These are phyloP conservation scores for Arachis monticola DNA, from an alignment of 331 rosid species.

Conservation along the genomic window DNA sequence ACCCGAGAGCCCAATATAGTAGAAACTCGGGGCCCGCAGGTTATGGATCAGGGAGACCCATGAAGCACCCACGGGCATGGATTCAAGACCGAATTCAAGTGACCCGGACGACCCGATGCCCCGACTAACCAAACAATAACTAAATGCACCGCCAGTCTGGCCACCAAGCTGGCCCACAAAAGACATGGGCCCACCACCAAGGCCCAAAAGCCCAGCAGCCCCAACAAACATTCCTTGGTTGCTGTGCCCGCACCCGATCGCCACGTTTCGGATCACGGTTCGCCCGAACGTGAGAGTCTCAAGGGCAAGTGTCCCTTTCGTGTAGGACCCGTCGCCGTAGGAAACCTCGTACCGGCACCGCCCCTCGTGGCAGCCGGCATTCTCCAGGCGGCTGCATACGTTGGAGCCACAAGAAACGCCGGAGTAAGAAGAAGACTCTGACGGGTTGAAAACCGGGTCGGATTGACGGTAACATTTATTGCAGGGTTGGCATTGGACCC, in stretches of 20 bases:
- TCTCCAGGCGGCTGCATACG: slow-evolving; percentile 76
- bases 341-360: slow-evolving; percentile 83
- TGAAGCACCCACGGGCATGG: slow-evolving; percentile 87
- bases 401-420: slow-evolving; percentile 77
- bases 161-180: slow-evolving; percentile 92
- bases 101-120: slow-evolving; percentile 61
- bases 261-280: slow-evolving; percentile 66
- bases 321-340: slow-evolving; percentile 93
- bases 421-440: slow-evolving; percentile 63
- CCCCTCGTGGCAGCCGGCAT: slow-evolving; percentile 74
- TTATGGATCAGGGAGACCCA: slow-evolving; percentile 80
- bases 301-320: slow-evolving; percentile 88
- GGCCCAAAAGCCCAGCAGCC: slow-evolving; percentile 92
- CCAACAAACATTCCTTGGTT: slow-evolving; percentile 96
- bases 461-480: slow-evolving; percentile 79
- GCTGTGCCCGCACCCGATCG: slow-evolving; percentile 94
- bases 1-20: slow-evolving; percentile 75
- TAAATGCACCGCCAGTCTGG: slow-evolving; percentile 85
- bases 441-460: slow-evolving; percentile 95
- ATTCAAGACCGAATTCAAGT: slow-evolving; percentile 76
- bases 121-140: slow-evolving; percentile 79
- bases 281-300: slow-evolving; percentile 83
- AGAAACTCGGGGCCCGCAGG: slow-evolving; percentile 70
- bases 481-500: slow-evolving; percentile 91
- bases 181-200: slow-evolving; percentile 92